Evolutionary conservation across 495 filamentous ascomycete species (phyloP), one percentile per base, ranked within the genome.

Genomic region (Schizothecium vesticola): DNA sequence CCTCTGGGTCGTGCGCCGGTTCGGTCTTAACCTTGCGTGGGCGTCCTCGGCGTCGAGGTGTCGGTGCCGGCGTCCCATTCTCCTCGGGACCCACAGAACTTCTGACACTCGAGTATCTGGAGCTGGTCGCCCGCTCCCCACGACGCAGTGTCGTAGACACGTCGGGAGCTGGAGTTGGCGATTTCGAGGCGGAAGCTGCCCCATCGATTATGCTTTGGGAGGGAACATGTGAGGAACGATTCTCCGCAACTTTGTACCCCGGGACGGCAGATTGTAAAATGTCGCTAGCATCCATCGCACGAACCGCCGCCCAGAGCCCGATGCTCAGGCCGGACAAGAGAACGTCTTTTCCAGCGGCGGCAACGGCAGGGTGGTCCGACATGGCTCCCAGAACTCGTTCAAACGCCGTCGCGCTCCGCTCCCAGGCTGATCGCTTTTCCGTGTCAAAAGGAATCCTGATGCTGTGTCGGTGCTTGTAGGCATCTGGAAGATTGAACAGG

Each of bases 221-320:
- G 2, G 43, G 19, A 8, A n/a, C 43, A n/a, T 51, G 43, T n/a
- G 24, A 13, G 3, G 3, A 13, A 10, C 9, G 10, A 23, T 13
- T 22, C 21, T 55, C 24, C 0, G 22, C 25, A 13, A 58, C 70
- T 43, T 67, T 67, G 61, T 69, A 72, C 7, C 31, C 60, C 2
- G 75, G 75, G 3, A 72, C 63, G 9, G 68, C 62, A 0, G 70
- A 75, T 28, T 65, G 60, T 0, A 80, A 69, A 68, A 87, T 82
- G 62, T 79, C 74, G 29, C 74, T 66, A 0, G 78, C 72, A 69
- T 86, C 80, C 9, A 81, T 73, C 12, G 81, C 79, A 13, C 85
- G 76, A 7, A 83, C 76, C n/a, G 82, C 83, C 10, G 81, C 78
- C 86, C 86, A 88, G 0, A 83, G 59, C 5, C 84, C 81, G 2